A percentile compares a stretch with the other conserved stretches of the same genome.
phyloP scores from a whole-genome alignment of 2,329 filamentous ascomycete genomes.

The Fusarium nanum region DNA sequence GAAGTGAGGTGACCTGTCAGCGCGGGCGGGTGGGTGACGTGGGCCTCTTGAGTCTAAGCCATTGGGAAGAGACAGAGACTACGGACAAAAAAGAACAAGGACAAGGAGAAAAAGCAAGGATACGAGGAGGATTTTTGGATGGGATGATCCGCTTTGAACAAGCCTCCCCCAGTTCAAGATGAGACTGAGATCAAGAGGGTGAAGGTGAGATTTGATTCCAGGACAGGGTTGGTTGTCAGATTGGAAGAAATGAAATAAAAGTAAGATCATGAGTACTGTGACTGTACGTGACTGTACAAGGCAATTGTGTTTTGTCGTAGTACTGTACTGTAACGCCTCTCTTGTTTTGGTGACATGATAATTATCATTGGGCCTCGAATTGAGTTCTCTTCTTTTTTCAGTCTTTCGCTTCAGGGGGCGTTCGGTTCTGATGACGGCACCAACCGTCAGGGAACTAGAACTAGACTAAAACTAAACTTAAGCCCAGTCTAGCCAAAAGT shows the following conservation, averaged over 20 bases:
- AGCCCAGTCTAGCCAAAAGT: constrained; percentile 4
- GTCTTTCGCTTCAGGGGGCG: not conserved
- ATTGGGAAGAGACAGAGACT: constrained; percentile 16
- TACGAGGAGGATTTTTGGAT: constrained; percentile 20
- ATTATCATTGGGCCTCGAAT: constrained; percentile 10
- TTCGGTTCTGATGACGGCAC: constrained; percentile 32
- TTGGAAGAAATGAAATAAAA: not conserved
- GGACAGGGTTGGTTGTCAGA: constrained; percentile 11
- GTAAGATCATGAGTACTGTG: not conserved
- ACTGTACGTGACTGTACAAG: not conserved
- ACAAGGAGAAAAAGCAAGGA: constrained; percentile 17
- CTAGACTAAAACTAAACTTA: constrained; percentile 11
- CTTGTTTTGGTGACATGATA: not conserved
- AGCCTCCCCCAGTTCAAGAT: constrained; percentile 25
- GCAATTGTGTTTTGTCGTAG: not conserved
- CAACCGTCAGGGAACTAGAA: constrained; percentile 22
- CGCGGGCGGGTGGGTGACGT: constrained; percentile 45
- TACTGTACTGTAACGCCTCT: not conserved
- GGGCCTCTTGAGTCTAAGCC: constrained; percentile 42
- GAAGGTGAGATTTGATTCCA: constrained; percentile 17
- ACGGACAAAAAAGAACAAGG: not conserved
- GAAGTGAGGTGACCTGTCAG: constrained; percentile 39
- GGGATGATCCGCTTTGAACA: constrained; percentile 35
- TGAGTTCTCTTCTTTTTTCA: not conserved
- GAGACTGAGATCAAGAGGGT: constrained; percentile 35